phyloP scores from a whole-genome alignment of 2,329 filamentous ascomycete genomes.

The Phyllosticta ampelicida region DNA sequence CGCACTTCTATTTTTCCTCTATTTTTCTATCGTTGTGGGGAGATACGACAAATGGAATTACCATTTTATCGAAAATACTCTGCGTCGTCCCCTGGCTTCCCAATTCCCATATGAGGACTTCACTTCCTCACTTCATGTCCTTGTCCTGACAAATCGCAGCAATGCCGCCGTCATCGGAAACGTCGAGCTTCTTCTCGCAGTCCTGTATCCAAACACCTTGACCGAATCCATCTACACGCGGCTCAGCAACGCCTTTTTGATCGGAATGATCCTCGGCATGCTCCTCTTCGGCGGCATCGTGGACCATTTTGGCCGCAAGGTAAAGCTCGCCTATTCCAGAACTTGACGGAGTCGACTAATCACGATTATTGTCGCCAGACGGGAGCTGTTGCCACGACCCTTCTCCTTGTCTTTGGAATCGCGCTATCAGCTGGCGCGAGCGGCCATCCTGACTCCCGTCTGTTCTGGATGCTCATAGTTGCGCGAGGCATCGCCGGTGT shows the following conservation, averaged over 20 bases:
- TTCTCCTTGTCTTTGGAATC: constrained; percentile 24
- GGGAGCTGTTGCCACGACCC: constrained; percentile 23
- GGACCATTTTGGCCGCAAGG: constrained; percentile 23
- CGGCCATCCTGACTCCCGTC: constrained; percentile 19
- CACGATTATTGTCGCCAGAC: constrained; percentile 5
- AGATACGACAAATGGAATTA: too few species aligned
- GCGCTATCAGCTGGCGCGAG: constrained; percentile 20
- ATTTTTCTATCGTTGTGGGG: not conserved
- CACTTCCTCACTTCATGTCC: too few species aligned
- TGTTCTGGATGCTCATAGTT: constrained; percentile 36
- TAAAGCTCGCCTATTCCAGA: too few species aligned
- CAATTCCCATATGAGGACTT: not conserved
- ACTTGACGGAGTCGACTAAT: too few species aligned
- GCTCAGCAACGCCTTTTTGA: constrained; percentile 26
- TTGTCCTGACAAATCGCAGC: constrained; percentile 2
- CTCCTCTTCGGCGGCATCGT: constrained; percentile 23
- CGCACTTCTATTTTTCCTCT: not conserved
- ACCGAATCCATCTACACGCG: constrained; percentile 19
- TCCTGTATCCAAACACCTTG: constrained; percentile 23
- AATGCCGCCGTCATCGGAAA: constrained; percentile 27
- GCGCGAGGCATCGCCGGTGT: constrained; percentile 36
- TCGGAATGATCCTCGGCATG: constrained; percentile 26
- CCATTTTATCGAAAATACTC: not conserved
- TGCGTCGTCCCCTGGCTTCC: not conserved
- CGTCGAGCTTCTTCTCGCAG: constrained; percentile 21